Conservation (phyloP, 148 eudicot species). For the Salicornia ramosissima region DNA sequence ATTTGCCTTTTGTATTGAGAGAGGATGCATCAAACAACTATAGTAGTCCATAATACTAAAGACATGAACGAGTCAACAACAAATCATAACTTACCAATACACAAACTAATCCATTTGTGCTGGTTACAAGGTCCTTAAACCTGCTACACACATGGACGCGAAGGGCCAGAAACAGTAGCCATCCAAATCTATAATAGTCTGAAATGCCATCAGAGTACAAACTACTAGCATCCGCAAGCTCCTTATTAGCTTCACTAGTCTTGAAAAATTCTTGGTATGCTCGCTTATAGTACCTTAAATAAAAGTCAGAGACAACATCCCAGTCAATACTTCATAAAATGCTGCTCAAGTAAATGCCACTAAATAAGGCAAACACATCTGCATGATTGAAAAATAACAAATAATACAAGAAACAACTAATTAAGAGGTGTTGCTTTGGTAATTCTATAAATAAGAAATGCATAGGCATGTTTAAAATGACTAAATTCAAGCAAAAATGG, state of each 20-base stretch:
- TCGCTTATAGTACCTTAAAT: conserved; percentile 67
- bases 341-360: background rate
- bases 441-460: background rate
- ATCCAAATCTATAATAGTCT: conserved; percentile 77
- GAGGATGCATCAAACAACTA: background rate
- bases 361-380: background rate
- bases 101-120: conserved; percentile 83
- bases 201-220: conserved; percentile 30
- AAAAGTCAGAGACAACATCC: conserved; percentile 13
- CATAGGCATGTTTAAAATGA: background rate
- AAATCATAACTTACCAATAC: conserved; percentile 47
- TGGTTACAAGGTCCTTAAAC: conserved; percentile 78
- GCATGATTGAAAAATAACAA: background rate
- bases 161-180: conserved; percentile 88
- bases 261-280: conserved; percentile 59
- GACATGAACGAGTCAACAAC: conserved; percentile 1
- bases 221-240: conserved; percentile 27
- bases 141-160: conserved; percentile 85
- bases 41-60: background rate
- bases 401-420: background rate
- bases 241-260: conserved; percentile 44
- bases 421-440: background rate
- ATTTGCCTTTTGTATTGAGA: background rate
- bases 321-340: conserved; percentile 6
- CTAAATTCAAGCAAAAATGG: background rate